A percentile compares a stretch with the other conserved stretches of the same genome.
Evolutionary conservation across 2,329 filamentous ascomycete species (phyloP).

Genomic region (Emergomyces pasteurianus): DNA sequence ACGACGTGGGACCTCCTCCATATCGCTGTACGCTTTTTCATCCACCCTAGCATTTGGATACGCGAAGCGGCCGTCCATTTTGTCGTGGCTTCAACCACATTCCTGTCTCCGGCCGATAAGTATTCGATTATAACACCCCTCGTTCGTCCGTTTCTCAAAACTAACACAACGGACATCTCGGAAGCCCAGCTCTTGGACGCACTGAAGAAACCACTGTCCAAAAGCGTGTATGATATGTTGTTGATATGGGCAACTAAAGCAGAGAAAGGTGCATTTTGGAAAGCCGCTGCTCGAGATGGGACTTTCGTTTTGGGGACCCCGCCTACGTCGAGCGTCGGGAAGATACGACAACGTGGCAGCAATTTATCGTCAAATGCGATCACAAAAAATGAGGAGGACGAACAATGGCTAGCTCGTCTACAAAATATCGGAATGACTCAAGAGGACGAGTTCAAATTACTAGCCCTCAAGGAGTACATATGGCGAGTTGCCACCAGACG

Average conservation of each 20-base stretch:
- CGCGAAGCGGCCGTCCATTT: slow-evolving; percentile 81
- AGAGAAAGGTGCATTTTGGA: slow-evolving; percentile 82
- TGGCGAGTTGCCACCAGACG: slow-evolving; percentile 71
- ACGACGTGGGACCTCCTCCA: slow-evolving; percentile 83
- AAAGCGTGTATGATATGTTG: slow-evolving; percentile 72
- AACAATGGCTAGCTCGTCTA: slow-evolving; percentile 78
- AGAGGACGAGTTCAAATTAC: slow-evolving; percentile 82
- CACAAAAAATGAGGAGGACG: slow-evolving; percentile 78
- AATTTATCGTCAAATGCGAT: slow-evolving; percentile 45
- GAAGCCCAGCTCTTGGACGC: slow-evolving; percentile 67
- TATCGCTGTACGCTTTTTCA: slow-evolving; percentile 68
- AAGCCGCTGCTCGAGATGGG: slow-evolving; percentile 55
- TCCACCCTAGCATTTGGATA: slow-evolving; percentile 94
- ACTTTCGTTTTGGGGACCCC: slow-evolving; percentile 55
- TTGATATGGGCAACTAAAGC: slow-evolving; percentile 73
- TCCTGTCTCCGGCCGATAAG: slow-evolving; percentile 66
- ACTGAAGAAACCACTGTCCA: slow-evolving; percentile 68
- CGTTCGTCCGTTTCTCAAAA: slow-evolving; percentile 69
- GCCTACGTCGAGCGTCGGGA: slow-evolving; percentile 42
- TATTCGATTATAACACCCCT: slow-evolving; percentile 74
- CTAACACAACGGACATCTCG: slow-evolving; percentile 54
- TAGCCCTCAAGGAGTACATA: slow-evolving; percentile 80
- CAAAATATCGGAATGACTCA: slow-evolving; percentile 67
- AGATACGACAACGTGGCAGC: slow-evolving; percentile 40
- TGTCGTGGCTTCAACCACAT: slow-evolving; percentile 61